Evolutionary conservation across 768 basidiomycete species (phyloP), one percentile per base, ranked within the genome.

Genomic region (Suillus weaverae): DNA sequence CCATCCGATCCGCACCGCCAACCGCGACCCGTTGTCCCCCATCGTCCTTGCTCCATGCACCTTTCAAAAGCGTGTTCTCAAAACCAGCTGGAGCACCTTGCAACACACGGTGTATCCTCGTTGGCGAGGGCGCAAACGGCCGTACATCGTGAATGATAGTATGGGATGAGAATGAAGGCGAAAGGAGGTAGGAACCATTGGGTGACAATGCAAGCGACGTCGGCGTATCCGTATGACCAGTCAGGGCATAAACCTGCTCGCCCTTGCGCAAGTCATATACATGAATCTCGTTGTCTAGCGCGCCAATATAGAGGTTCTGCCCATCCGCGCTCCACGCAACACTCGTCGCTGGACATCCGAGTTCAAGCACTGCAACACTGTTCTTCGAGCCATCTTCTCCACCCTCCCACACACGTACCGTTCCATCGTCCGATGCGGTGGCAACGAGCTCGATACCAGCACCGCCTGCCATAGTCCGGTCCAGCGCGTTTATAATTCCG

Each of bases 291-390:
- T 99, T 99, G 78, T 99, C 97, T 71, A 99, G 77, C 16, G 92
- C 95, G 5, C 90, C 96, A n/a, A 94, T 86, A 69, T 94, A 99
- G 39, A 97, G 84, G 64, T 86, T 90, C 64, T 91, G 84, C 2
- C 94, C 97, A 72, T 99, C 97, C 22, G 87, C 87, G 74, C 91
- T 91, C 95, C 92, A 99, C 70, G 89, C 90, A 0, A 96, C 96
- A 1, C 90, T 83, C 16, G 97, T 99, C 36, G 95, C 92, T 0
- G 97, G 96, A 72, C 92, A 95, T 5, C 93, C 93, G 20, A 94
- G 68, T 62, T 94, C 90, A 68, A 95, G 91, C 55, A 89, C 88
- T 13, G 89, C 89, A 18, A 97, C 87, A 20, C 91, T 82, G 2
- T 86, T 80, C 76, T 94, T 97, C 6, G 72, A 70, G 7, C 84